Evolutionary conservation across 352 stramenopile genomes (phyloP), one percentile per base, ranked within the genome.

Genomic region (Globisporangium emineosum): DNA sequence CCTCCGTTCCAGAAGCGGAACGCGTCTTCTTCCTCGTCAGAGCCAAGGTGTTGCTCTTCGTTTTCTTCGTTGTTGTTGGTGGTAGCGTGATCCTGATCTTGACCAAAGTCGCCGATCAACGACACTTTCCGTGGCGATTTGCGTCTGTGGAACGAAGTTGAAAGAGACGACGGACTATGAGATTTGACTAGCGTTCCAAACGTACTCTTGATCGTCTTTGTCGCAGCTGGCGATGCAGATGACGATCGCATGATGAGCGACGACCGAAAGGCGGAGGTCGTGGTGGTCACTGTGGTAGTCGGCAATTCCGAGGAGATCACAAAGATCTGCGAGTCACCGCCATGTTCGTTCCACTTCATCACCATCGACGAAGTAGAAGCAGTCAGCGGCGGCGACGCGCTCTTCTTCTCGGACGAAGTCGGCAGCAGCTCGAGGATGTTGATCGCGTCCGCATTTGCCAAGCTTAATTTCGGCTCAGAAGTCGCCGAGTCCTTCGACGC

Each of bases 1-100:
- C 71, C 75, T 6, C 75, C 75, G 1, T 29, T 54, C 63, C 63
- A 64, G 29, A 58, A 62, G 30, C n/a, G 54, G 29, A 57, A 57
- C 8, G 23, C 45, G n/a, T 62, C 37, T 7, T 30, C 19, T 32
- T 50, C 61, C 10, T 54, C 42, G n/a, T 51, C 42, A 13, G 15
- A 49, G 3, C 19, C 25, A 10, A 57, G 17, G 8, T 37, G 15
- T 55, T 29, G 12, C 21, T 40, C 17, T 40, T 30, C 27, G 3
- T 23, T 12, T 8, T 40, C 8, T 3, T 43, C 10, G 5, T 33
- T 56, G 57, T 9, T 6, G 7, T 6, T n/a, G 12, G 7, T 42
- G 13, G 19, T 19, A 13, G 17, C 15, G 7, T 42, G 27, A 21
- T 42, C 8, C 2, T 17, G 27, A 37, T 57, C 29, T 2, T 51